Evolutionary conservation across 1,139 yeast genomes (phyloP), one percentile per base, ranked within the genome.

Genomic region (Pichia sp.): DNA sequence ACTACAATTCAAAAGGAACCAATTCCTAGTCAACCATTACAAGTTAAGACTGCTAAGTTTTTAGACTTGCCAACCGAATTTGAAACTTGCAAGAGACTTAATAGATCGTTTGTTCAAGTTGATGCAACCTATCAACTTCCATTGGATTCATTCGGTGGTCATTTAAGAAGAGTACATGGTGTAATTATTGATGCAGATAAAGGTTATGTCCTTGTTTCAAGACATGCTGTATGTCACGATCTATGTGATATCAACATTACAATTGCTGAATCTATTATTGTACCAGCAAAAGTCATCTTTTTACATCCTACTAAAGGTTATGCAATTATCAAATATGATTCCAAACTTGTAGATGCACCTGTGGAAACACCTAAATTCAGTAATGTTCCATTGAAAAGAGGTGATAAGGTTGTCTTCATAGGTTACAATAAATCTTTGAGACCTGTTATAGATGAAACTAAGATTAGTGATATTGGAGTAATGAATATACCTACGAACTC

Each of bases 301-400:
- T 67, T 86, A 54, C 96, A 89, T 56, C 96, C 97, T 25, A 77
- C 84, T 40, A 86, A 83, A 54, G 88, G 88, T 54, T 86, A 84
- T 61, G 89, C 94, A 1, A 77, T 89, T 41, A 69, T 88, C 28
- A 77, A 84, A 58, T 89, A 85, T 58, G 95, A 89, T 57, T 91
- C 96, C 10, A 56, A 67, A 3, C 64, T 84, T 43, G 85, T 88
- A 22, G 67, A 67, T 11, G 80, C 83, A 8, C 75, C 77, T 22
- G 66, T 79, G 12, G 61, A 67, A 42, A 73, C 94, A 2, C 94
- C 95, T 4, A 67, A 67, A 43, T 72, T 86, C 49, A 68, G 82
- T 37, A 54, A 62, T 9, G 62, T 55, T 9, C 82, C 85, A 20
- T 67, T 88, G 53, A 70, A 74, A 50, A 77, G 88, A 58, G 95